Base-by-base conservation (phyloP, 1,139 yeast genomes). In the Debaryomyces singareniensis region DNA sequence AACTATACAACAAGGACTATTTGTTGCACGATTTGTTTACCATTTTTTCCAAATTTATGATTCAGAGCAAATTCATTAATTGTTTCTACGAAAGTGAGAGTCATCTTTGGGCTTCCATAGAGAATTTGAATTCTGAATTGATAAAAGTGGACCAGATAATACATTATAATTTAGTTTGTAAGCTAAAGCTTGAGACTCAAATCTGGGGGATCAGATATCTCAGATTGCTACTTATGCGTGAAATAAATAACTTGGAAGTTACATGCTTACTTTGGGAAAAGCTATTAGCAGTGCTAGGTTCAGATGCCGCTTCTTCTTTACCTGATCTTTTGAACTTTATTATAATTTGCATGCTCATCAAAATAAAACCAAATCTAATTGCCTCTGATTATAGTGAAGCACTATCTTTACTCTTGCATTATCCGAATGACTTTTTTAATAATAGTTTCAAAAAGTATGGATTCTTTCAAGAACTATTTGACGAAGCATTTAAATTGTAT, bases 181-280 rank as follows among this genome's bases (percentile, higher is more conserved):
- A 69, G 40, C 58, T 76, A 34, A 64, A 61, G 33, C 51, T 77
- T 4, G 82, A 77, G 35, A 68, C 80, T 5, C 75, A 78, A 34
- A 59, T 80, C 20, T 80, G 87, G 87, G 58, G 78, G 13, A 74
- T 80, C 16, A 53, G 87, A 33, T 80, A 78, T 63, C 68, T 76
- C 12, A 55, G 87, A 29, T 52, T 80, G 25, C 37, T 79, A 1
- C 58, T 79, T 20, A 49, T 75, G 9, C 53, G 89, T 35, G 89
- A 80, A 42, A 45, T 80, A 20, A 81, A 81, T 1, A 49, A 50
- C 27, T 40, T 68, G 28, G 58, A 60, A 3, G 54, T 63, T 22
- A 60, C 73, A 0, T 53, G 68, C 15, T 51, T 59, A 14, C 44
- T 78, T 3, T 73, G 86, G 79, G 87, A 80, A 46, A 73, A 72